Evolutionary conservation across 345 rosid genomes (phyloP), one percentile per base, ranked within the genome.

Genomic region (Heritiera fomes): DNA sequence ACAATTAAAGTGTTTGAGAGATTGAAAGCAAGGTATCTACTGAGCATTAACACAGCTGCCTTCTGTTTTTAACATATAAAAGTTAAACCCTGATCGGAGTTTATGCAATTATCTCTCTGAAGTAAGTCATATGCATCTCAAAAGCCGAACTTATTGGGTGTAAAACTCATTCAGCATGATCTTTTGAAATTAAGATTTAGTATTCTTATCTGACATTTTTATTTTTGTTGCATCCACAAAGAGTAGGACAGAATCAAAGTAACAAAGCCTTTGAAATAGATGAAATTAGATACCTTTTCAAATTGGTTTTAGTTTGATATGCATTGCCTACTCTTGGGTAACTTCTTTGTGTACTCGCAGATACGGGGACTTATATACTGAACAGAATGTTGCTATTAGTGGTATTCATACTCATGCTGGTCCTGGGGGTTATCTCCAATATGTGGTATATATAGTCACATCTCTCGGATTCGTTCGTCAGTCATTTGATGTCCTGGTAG

Each of bases 341-440:
- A 8, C 12, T 61, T 59, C 23, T 77, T 61, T 40, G 82, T 6
- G 38, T 72, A 69, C 81, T 82, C 68, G 86, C 89, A 96, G 98
- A 86, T 96, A 94, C 83, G 99, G 95, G 12, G 88, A 92, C 75
- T 75, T 96, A 11, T 96, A 96, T 79, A 91, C 92, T 6, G 98
- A 92, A 80, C 87, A 87, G 41, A 96, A 96, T 85, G 95, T 96
- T 70, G 99, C 90, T 49, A 94, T 96, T 66, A 94, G 95, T 80
- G 99, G 99, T 69, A 90, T 94, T 83, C 99, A 94, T 79, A 92
- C 98, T 5, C 99, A 96, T 88, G 89, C 99, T 12, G 99, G 99
- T 72, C 98, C 99, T 14, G 99, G 98, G 58, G 99, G 98, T 20
- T 96, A 92, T 83, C 97, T 96, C 72, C 99, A 96, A 83, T 96